Percentiles rank a stretch among this genome's conserved stretches.
Evolutionary conservation across 805 yeast species (phyloP).

Genomic region (Spathaspora hagerdaliae): DNA sequence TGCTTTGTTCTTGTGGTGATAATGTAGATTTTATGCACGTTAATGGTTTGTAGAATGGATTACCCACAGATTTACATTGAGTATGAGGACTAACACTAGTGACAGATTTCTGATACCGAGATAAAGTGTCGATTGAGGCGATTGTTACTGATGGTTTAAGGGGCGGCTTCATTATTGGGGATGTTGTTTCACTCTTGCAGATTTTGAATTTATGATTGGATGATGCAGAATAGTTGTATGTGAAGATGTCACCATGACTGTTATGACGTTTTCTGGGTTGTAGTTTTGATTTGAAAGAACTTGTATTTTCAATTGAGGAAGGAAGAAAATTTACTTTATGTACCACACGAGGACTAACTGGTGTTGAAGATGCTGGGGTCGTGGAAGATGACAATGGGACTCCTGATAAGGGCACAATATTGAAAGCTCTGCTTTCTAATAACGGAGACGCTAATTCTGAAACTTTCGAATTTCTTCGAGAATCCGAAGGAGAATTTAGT

Average conservation of each 20-base stretch:
- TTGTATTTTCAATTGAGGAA: conserved; percentile 4
- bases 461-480: conserved; percentile 4
- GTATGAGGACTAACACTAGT: not conserved
- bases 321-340: too few species aligned
- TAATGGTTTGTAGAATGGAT: conserved; percentile 14
- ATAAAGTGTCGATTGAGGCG: conserved; percentile 4
- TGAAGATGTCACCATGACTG: conserved; percentile 7
- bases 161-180: conserved; percentile 5
- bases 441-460: conserved; percentile 22
- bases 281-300: conserved; percentile 6
- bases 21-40: not conserved
- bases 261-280: conserved; percentile 1
- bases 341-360: not conserved
- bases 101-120: not conserved
- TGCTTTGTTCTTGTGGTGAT: too few species aligned
- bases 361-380: not conserved
- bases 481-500: not conserved
- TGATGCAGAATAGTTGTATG: not conserved
- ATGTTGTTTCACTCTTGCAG: conserved; percentile 2
- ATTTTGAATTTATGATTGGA: conserved; percentile 1
- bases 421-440: conserved; percentile 9
- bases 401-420: not conserved
- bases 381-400: not conserved
- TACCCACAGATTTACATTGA: conserved; percentile 7
- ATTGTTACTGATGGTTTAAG: conserved; percentile 5